A percentile compares a stretch with the other conserved stretches of the same genome.
Conservation (phyloP, 1,139 yeast genomes). For the Saccharomyces hybrid region DNA sequence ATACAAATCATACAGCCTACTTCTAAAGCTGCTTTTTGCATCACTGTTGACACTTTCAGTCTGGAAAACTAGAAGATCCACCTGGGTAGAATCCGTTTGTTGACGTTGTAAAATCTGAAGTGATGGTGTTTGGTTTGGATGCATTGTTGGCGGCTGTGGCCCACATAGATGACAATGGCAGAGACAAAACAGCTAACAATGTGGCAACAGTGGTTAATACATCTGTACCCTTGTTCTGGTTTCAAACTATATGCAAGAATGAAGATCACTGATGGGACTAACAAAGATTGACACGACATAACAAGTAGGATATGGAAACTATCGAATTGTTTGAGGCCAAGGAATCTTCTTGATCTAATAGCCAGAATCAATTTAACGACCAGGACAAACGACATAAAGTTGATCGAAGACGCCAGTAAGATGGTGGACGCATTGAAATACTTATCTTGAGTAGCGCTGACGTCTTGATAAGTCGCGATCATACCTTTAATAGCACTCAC, state of each 20-base stretch:
- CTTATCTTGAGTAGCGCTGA: slow-evolving; percentile 30
- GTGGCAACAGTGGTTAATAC: slow-evolving; percentile 37
- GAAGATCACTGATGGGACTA: slow-evolving; percentile 66
- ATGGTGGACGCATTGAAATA: slow-evolving; percentile 46
- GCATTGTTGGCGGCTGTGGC: slow-evolving; percentile 54
- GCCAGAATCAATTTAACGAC: slow-evolving; percentile 58
- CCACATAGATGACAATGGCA: slow-evolving; percentile 86
- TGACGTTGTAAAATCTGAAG: slow-evolving; percentile 15
- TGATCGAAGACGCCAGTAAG: slow-evolving; percentile 61
- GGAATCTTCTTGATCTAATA: slow-evolving; percentile 56
- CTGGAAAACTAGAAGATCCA: slow-evolving; percentile 12
- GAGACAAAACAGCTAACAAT: slow-evolving; percentile 49
- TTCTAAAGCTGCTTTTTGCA: slow-evolving; percentile 6
- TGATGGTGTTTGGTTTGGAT: slow-evolving; percentile 31
- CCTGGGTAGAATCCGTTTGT: slow-evolving; percentile 13
- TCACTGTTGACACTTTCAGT: slow-evolving; percentile 14
- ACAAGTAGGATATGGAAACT: slow-evolving; percentile 71
- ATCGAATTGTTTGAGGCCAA: slow-evolving; percentile 78
- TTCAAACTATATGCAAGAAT: slow-evolving; percentile 42
- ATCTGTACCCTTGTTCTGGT: slow-evolving; percentile 24
- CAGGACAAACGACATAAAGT: slow-evolving; percentile 52
- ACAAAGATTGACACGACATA: slow-evolving; percentile 75
- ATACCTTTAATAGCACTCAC: slow-evolving; percentile 37
- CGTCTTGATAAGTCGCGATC: slow-evolving; percentile 23
- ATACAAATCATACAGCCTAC: slow-evolving; percentile 10